Base-by-base conservation (phyloP, 257 asterid genomes). In the Haberlea rhodopensis region DNA sequence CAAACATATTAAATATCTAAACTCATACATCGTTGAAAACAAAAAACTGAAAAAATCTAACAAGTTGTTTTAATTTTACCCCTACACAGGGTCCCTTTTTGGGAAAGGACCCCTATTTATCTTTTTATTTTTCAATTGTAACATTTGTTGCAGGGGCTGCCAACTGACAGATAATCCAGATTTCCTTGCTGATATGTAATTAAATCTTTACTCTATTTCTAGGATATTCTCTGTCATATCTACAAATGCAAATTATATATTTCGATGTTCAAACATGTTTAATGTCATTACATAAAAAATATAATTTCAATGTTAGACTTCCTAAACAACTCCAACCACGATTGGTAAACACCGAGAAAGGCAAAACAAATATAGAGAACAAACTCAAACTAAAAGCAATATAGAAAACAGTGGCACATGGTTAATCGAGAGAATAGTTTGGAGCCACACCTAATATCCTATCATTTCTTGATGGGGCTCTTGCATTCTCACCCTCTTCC, bases 381-480 rank as follows among this genome's bases (percentile, higher is more conserved):
- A 15, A 43, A 13, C 19, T 40, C 19, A 40, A 37, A 40, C 18
- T 40, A 55, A 24, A 56, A 56, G 32, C 5, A 56, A 26, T 11
- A 6, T 3, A 13, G 15, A 19, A 20, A 13, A 19, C 20, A 26
- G 45, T 3, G n/a, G 2, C 25, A 1, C 31, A 21, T 13, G 20
- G 62, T 81, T 71, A 92, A 21, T 90, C 97, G 4, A 79, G 69
- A 3, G 86, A 91, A 73, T 87, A 87, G 70, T 94, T 94, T 60
- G 99, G 97, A 4, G 97, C 97, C 29, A 87, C 97, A 0, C 81
- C 96, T 69, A 94, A 78, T 69, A 94, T 84, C 72, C 97, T 77
- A 34, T 94, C 87, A 68, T 87, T 80, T 75, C 96, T 87, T 46
- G 96, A 80, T 18, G 79, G 40, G 25, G 88, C 63, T 48, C 74